These are phyloP conservation scores for Phylloporus sp. DNA, from an alignment of 768 basidiomycete species.

Conservation along the genomic window DNA sequence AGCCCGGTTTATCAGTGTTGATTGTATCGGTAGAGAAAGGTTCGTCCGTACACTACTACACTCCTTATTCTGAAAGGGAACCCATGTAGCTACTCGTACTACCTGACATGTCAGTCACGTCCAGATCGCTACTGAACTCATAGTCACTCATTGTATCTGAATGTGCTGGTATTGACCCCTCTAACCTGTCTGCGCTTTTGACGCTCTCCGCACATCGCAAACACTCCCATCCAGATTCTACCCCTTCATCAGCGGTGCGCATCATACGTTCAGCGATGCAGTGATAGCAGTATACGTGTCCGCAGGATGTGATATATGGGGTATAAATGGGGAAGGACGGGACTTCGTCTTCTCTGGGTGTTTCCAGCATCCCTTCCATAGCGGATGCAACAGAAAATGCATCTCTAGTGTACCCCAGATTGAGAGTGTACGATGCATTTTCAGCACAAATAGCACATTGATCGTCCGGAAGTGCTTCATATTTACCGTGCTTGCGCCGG, in stretches of 20 bases:
- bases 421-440: conserved; percentile 60
- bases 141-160: conserved; percentile 47
- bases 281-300: conserved; percentile 89
- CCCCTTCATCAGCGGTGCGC: conserved; percentile 61
- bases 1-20: conserved; percentile 1
- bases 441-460: conserved; percentile 92
- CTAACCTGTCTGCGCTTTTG: conserved; percentile 55
- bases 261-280: conserved; percentile 86
- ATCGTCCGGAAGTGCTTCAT: conserved; percentile 61
- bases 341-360: conserved; percentile 29
- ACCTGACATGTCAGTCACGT: conserved; percentile 50
- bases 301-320: conserved; percentile 81
- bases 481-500: conserved; percentile 48
- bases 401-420: conserved; percentile 50
- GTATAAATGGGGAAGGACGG: conserved; percentile 69
- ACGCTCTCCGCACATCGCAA: conserved; percentile 72
- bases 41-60: not conserved
- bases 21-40: conserved; percentile 9
- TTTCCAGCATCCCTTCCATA: conserved; percentile 8
- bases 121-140: conserved; percentile 51
- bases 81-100: conserved; percentile 40
- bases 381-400: conserved; percentile 37
- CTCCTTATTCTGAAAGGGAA: conserved; percentile 30
- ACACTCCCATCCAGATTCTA: conserved; percentile 70
- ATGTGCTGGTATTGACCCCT: conserved; percentile 13